Conservation (phyloP, 2,329 filamentous ascomycete species). For the Trichoderma sp. region DNA sequence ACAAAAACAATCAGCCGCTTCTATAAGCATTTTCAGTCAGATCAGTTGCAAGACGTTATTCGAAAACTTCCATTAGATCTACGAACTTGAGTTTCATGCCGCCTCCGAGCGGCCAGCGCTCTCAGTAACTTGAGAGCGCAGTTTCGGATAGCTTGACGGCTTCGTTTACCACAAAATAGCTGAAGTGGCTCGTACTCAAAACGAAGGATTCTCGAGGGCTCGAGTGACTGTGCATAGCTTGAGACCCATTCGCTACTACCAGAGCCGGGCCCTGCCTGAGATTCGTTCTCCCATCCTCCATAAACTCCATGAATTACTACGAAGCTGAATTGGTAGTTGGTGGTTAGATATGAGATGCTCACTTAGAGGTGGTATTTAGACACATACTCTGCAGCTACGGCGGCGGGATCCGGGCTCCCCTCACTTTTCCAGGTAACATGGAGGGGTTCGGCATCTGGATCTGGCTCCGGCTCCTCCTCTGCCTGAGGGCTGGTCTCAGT, state of each 20-base stretch:
- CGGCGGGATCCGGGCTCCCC: neutral
- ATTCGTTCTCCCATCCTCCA: neutral
- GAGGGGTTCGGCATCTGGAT: conserved; percentile 17
- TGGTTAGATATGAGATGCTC: neutral
- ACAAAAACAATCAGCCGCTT: conserved; percentile 15
- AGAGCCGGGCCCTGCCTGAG: conserved; percentile 5
- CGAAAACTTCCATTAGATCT: neutral
- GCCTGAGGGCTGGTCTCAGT: neutral
- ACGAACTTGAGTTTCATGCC: conserved; percentile 4
- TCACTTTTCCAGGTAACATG: conserved; percentile 10
- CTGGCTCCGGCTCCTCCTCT: conserved; percentile 4
- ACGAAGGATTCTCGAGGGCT: neutral
- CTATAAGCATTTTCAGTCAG: neutral
- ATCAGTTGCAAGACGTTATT: neutral
- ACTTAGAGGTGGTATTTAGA: neutral
- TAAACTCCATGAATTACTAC: conserved; percentile 18
- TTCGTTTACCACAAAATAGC: conserved; percentile 17
- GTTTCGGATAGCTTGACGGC: conserved; percentile 14
- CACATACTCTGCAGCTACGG: conserved; percentile 13
- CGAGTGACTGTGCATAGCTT: neutral
- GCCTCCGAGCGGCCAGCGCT: neutral
- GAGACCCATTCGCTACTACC: conserved; percentile 15
- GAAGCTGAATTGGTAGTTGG: neutral
- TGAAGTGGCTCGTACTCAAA: conserved; percentile 16
- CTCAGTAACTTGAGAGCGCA: conserved; percentile 12